These are phyloP conservation scores for Sporisorium scitamineum DNA, from an alignment of 1,284 basidiomycete species.

Conservation along the genomic window DNA sequence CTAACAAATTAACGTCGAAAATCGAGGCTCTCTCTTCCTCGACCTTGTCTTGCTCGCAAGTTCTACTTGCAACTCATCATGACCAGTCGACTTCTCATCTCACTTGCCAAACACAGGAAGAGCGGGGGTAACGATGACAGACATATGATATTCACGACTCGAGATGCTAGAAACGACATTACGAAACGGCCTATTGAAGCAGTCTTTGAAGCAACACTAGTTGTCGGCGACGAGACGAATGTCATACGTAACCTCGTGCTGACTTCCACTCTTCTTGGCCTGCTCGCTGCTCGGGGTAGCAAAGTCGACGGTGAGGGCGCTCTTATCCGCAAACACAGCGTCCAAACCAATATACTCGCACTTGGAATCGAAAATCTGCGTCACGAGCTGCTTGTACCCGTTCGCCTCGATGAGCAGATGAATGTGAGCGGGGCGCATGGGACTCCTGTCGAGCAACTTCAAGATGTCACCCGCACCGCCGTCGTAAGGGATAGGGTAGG, in stretches of 20 bases:
- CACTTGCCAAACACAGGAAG: not conserved
- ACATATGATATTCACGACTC: no score
- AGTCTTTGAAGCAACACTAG: no score
- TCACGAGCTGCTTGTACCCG: constrained; percentile 35
- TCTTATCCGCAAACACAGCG: constrained; percentile 71
- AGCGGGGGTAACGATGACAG: not conserved
- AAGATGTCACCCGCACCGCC: constrained; percentile 68
- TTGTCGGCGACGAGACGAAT: constrained; percentile 55
- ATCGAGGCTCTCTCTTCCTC: not conserved
- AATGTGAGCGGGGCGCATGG: constrained; percentile 70
- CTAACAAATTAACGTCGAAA: constrained; percentile 7
- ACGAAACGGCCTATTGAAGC: no score
- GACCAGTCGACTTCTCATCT: not conserved
- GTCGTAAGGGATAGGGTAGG: constrained; percentile 71
- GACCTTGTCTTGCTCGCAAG: not conserved
- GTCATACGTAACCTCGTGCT: constrained; percentile 60
- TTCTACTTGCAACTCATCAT: no score
- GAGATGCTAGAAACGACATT: no score
- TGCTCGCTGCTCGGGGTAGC: constrained; percentile 34
- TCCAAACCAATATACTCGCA: constrained; percentile 70
- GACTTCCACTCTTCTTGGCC: constrained; percentile 23
- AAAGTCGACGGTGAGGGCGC: constrained; percentile 67
- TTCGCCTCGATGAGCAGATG: constrained; percentile 54
- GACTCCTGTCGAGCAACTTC: constrained; percentile 69
- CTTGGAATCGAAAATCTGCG: constrained; percentile 68